Evolutionary conservation across 2,329 filamentous ascomycete species (phyloP).

Genomic region (Aspergillus phoenicis): DNA sequence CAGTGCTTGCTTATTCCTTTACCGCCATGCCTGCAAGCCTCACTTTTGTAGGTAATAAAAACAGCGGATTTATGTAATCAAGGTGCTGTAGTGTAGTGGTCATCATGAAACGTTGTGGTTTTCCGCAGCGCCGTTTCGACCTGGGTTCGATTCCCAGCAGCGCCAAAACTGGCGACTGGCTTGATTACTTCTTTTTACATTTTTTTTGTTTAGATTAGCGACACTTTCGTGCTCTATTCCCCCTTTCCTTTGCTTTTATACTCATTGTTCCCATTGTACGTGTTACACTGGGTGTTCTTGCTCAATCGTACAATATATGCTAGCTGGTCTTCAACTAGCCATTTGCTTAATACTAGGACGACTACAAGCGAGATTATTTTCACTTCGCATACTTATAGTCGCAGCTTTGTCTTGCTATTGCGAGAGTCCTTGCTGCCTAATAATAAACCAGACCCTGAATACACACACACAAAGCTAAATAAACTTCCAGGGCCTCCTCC

Average conservation of each 20-base stretch:
- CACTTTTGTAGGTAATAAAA: not conserved
- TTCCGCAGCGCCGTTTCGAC: conserved; percentile 9
- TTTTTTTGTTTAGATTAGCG: not conserved
- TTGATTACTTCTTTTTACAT: conserved; percentile 4
- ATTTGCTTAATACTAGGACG: too few species aligned
- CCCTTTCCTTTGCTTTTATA: too few species aligned
- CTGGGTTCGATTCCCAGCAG: conserved; percentile 15
- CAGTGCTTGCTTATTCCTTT: not conserved
- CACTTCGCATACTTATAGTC: too few species aligned
- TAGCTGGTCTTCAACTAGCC: too few species aligned
- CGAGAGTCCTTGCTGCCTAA: too few species aligned
- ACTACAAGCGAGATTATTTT: too few species aligned
- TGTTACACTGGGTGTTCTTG: too few species aligned
- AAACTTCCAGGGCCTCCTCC: too few species aligned
- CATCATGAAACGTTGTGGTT: conserved; percentile 14
- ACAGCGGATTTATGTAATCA: not conserved
- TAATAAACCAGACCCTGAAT: not conserved
- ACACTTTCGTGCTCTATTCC: too few species aligned
- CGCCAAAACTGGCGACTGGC: conserved; percentile 11
- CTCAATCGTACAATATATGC: too few species aligned
- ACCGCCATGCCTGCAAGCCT: not conserved
- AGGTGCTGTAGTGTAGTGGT: conserved; percentile 16
- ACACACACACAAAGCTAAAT: not conserved
- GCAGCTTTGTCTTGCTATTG: too few species aligned
- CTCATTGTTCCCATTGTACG: too few species aligned